Evolutionary conservation across 495 filamentous ascomycete species (phyloP).

Genomic region (Sporormia fimetaria): DNA sequence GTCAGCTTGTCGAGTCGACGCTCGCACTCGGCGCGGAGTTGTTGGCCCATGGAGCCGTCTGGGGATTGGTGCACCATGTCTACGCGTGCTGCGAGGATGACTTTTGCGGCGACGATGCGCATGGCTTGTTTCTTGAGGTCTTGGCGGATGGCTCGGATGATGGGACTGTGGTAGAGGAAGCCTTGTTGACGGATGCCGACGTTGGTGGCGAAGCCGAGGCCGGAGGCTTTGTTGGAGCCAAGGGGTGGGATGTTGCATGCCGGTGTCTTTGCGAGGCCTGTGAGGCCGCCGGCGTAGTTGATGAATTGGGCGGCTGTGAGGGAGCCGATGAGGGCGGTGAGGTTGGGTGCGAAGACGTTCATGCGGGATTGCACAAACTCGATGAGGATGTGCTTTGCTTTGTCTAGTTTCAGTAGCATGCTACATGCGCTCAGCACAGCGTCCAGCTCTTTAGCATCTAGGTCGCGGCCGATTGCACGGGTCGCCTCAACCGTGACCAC

Average conservation of each 20-base stretch:
- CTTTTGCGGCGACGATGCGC: slow-evolving; percentile 87
- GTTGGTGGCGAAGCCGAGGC: slow-evolving; percentile 84
- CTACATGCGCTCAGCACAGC: slow-evolving; percentile 68
- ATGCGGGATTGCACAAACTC: slow-evolving; percentile 97
- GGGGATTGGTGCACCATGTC: slow-evolving; percentile 75
- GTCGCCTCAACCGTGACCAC: slow-evolving; percentile 93
- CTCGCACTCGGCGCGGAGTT: slow-evolving; percentile 71
- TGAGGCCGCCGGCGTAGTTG: slow-evolving; percentile 81
- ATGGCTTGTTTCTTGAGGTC: slow-evolving; percentile 91
- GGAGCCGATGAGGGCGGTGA: slow-evolving; percentile 85
- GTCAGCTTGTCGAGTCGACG: slow-evolving; percentile 88
- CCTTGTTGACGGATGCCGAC: slow-evolving; percentile 85
- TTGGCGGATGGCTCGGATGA: slow-evolving; percentile 69
- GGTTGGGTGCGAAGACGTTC: slow-evolving; percentile 88
- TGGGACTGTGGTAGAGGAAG: slow-evolving; percentile 81
- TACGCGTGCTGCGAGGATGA: slow-evolving; percentile 79
- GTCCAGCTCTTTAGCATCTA: slow-evolving; percentile 64
- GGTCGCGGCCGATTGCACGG: slow-evolving; percentile 66
- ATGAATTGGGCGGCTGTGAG: slow-evolving; percentile 94
- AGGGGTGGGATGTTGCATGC: slow-evolving; percentile 85
- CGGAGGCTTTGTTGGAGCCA: slow-evolving; percentile 74
- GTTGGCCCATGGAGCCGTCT: slow-evolving; percentile 72
- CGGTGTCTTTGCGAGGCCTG: slow-evolving; percentile 79
- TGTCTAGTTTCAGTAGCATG: slow-evolving; percentile 76
- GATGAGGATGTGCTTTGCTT: slow-evolving; percentile 75